Percentiles rank a stretch among this genome's conserved stretches.
These are phyloP conservation scores for Penicillium corylophilum DNA, from an alignment of 2,329 filamentous ascomycete species.

Conservation along the genomic window DNA sequence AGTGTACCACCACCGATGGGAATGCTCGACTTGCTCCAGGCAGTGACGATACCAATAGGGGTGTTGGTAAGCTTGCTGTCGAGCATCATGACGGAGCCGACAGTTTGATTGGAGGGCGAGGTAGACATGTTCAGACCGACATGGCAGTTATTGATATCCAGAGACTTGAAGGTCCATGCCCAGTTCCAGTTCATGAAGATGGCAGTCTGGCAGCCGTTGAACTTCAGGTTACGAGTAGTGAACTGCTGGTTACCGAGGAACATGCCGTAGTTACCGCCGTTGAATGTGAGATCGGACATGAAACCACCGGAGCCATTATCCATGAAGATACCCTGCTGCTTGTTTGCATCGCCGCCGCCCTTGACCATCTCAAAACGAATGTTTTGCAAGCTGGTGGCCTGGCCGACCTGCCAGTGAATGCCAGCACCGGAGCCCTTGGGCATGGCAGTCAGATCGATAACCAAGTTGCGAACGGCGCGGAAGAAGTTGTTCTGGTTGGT, in stretches of 20 bases:
- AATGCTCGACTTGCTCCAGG: slow-evolving; percentile 63
- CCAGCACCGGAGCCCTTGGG: slow-evolving; percentile 62
- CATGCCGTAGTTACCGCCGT: slow-evolving; percentile 73
- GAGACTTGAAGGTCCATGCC: slow-evolving; percentile 76
- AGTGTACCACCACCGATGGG: slow-evolving; percentile 75
- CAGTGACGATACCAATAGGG: slow-evolving; percentile 71
- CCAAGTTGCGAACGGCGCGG: slow-evolving; percentile 77
- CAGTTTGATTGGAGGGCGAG: slow-evolving; percentile 64
- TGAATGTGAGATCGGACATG: slow-evolving; percentile 80
- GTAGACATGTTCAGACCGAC: slow-evolving; percentile 77
- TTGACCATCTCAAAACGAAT: slow-evolving; percentile 76
- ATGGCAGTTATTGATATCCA: slow-evolving; percentile 71
- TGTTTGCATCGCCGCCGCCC: slow-evolving; percentile 63
- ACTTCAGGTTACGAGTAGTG: slow-evolving; percentile 77
- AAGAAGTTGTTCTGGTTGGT: slow-evolving; percentile 83
- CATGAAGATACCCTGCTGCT: slow-evolving; percentile 77
- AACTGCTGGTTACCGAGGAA: slow-evolving; percentile 88
- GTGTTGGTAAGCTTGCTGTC: slow-evolving; percentile 80
- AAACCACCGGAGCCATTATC: slow-evolving; percentile 83
- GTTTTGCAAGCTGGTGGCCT: slow-evolving; percentile 77
- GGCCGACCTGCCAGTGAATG: slow-evolving; percentile 84
- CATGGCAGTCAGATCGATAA: slow-evolving; percentile 71
- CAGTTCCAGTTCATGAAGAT: slow-evolving; percentile 93
- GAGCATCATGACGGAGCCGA: slow-evolving; percentile 79
- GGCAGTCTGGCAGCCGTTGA: slow-evolving; percentile 78